These are phyloP conservation scores for Macrolepiota dolichaula DNA, from an alignment of 768 basidiomycete genomes.

Conservation along the genomic window DNA sequence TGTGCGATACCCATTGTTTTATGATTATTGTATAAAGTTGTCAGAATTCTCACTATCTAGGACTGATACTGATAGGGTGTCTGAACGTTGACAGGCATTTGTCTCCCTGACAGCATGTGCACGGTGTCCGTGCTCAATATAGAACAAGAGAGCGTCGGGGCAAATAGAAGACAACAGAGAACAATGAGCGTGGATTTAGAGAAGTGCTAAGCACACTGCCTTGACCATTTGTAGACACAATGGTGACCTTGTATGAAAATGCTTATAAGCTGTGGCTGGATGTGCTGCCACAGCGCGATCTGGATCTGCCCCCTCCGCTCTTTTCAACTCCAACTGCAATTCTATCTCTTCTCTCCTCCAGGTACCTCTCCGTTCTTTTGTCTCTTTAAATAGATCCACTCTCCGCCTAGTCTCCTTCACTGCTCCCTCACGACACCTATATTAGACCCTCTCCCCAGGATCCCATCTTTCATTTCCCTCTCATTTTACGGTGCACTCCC, in stretches of 20 bases:
- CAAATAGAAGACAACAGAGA: not conserved
- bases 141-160: not conserved
- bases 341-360: not conserved
- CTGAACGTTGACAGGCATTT: not conserved
- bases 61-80: not conserved
- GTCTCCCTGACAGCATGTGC: not conserved
- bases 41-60: not conserved
- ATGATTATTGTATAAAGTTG: not conserved
- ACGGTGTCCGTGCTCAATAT: not conserved
- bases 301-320: slow-evolving; percentile 24
- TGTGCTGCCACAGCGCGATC: slow-evolving; percentile 17
- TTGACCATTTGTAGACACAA: not conserved
- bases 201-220: no score
- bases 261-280: slow-evolving; percentile 1
- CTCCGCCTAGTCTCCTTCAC: not conserved
- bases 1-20: not conserved
- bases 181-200: slow-evolving; percentile 8
- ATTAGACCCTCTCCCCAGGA: not conserved
- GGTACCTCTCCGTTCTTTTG: not conserved
- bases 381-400: slow-evolving; percentile 4
- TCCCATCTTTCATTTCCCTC: not conserved
- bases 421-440: slow-evolving; percentile 5
- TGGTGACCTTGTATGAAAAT: not conserved
- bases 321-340: not conserved
- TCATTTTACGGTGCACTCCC: not conserved